A percentile compares a stretch with the other conserved stretches of the same genome.
Conservation (phyloP, 1,284 basidiomycete genomes). For the Cutaneotrichosporon curvatum region DNA sequence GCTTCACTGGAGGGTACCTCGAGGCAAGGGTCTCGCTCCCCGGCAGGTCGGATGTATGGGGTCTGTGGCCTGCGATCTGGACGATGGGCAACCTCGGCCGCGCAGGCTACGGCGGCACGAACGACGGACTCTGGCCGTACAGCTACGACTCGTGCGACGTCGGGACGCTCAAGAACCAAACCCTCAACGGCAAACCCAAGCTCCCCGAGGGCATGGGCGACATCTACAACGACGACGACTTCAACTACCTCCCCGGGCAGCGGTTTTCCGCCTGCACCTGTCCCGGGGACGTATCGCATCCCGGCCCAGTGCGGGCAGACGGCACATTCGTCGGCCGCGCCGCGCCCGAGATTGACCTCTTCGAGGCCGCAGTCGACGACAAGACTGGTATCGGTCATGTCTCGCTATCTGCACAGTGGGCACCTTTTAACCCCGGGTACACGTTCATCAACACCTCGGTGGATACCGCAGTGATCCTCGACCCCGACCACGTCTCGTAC, state of each 20-base stretch:
- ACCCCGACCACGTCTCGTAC: constrained; percentile 48
- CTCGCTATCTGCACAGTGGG: constrained; percentile 43
- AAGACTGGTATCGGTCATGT: constrained; percentile 30
- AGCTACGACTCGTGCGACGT: constrained; percentile 51
- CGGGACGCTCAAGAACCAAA: constrained; percentile 54
- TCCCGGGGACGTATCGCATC: constrained; percentile 59
- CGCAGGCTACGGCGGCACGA: constrained; percentile 48
- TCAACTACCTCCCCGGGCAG: constrained; percentile 65
- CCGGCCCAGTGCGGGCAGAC: constrained; percentile 60
- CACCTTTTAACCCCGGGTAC: constrained; percentile 43
- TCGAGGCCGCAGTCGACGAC: constrained; percentile 57
- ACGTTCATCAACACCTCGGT: constrained; percentile 35
- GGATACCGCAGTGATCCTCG: constrained; percentile 47
- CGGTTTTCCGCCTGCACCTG: constrained; percentile 75
- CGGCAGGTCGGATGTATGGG: constrained; percentile 61
- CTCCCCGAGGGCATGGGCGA: constrained; percentile 25
- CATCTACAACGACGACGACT: constrained; percentile 30
- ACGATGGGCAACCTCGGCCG: constrained; percentile 49
- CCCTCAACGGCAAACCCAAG: constrained; percentile 35
- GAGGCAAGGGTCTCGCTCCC: constrained; percentile 69
- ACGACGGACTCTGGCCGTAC: constrained; percentile 52
- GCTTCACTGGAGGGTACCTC: constrained; percentile 81
- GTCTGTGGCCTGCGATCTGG: constrained; percentile 57
- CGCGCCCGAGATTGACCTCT: constrained; percentile 78
- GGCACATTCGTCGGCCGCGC: constrained; percentile 72